These are phyloP conservation scores for Calonectria hawksworthii DNA, from an alignment of 2,329 filamentous ascomycete species.

Conservation along the genomic window DNA sequence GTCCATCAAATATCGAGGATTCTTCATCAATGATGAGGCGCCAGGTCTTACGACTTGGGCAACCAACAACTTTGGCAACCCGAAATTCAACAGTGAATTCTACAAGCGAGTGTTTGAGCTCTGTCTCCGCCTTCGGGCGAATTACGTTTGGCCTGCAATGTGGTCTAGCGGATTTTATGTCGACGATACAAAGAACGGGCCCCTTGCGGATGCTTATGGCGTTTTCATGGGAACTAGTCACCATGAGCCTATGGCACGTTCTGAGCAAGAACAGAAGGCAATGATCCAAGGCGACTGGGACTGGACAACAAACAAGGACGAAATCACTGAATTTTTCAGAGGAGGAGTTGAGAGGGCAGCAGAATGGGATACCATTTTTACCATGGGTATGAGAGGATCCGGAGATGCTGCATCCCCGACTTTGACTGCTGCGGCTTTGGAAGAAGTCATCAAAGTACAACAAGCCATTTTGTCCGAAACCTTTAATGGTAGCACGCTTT, in stretches of 20 bases:
- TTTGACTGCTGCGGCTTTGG: background rate
- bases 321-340: constrained; percentile 77
- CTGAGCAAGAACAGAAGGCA: constrained; percentile 68
- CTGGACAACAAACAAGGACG: constrained; percentile 78
- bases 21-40: constrained; percentile 71
- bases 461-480: background rate
- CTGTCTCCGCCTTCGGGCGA: constrained; percentile 76
- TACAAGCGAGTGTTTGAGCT: constrained; percentile 80
- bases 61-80: background rate
- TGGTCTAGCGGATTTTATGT: constrained; percentile 82
- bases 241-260: constrained; percentile 78
- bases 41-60: constrained; percentile 67
- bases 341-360: constrained; percentile 76
- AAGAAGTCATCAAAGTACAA: background rate
- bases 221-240: constrained; percentile 81
- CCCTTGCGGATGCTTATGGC: constrained; percentile 79
- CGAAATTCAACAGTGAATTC: constrained; percentile 52
- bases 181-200: constrained; percentile 77
- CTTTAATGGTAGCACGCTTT: background rate
- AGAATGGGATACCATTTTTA: constrained; percentile 75
- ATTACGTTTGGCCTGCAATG: constrained; percentile 81
- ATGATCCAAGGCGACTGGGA: constrained; percentile 75
- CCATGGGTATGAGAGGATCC: constrained; percentile 78
- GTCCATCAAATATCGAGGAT: constrained; percentile 71
- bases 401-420: constrained; percentile 61